Percentiles rank a stretch among this genome's conserved stretches.
Conservation (phyloP, 2,329 filamentous ascomycete genomes). For the Blastomyces emzantsi region DNA sequence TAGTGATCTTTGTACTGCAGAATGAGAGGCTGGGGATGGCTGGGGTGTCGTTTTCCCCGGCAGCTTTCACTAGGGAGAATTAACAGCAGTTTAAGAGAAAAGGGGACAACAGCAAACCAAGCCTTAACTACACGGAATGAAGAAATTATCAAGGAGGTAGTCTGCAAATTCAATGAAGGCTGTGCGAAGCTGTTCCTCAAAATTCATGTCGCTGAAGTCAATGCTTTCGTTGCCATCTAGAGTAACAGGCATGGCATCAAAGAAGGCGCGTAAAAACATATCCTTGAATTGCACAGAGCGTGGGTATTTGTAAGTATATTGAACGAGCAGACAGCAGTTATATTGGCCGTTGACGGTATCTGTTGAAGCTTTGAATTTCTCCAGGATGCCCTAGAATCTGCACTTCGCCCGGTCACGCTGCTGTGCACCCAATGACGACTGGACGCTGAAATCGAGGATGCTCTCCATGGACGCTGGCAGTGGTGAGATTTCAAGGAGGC, state of each 20-base stretch:
- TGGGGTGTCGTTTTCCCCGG: constrained; percentile 13
- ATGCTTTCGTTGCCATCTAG: neutral
- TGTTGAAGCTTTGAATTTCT: neutral
- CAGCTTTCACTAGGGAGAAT: constrained; percentile 11
- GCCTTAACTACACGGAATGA: constrained; percentile 15
- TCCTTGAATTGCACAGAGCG: constrained; percentile 11
- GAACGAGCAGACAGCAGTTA: constrained; percentile 6
- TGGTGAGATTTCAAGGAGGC: neutral
- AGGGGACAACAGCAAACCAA: neutral
- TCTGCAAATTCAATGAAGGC: constrained; percentile 12
- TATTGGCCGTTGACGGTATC: neutral
- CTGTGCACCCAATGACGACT: neutral
- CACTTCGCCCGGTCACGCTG: neutral
- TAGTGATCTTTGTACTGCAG: constrained; percentile 10
- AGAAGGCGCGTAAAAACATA: constrained; percentile 8
- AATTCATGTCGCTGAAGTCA: constrained; percentile 2
- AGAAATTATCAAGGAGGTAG: constrained; percentile 15
- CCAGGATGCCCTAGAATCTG: neutral
- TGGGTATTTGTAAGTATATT: constrained; percentile 10
- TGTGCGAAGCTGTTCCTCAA: neutral
- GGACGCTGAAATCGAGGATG: neutral
- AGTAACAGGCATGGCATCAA: constrained; percentile 6
- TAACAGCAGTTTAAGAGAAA: neutral
- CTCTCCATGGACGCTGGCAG: neutral
- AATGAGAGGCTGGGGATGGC: constrained; percentile 14